Evolutionary conservation across 495 filamentous ascomycete species (phyloP).

Genomic region (Xylaria venustula): DNA sequence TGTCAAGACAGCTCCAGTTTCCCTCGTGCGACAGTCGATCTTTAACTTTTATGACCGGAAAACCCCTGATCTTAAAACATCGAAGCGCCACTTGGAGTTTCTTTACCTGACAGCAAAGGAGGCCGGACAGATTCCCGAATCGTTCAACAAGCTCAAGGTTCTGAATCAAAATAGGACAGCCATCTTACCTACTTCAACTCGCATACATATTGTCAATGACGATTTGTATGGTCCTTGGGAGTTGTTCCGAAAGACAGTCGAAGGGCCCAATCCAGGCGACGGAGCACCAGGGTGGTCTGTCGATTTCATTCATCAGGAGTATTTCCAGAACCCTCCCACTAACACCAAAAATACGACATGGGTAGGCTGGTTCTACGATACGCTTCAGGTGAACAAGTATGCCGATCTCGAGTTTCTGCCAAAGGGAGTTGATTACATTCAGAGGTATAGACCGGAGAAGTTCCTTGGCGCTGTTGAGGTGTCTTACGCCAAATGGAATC

Average conservation of each 20-base stretch:
- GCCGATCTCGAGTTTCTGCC: slow-evolving; percentile 16
- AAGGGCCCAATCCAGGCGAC: background rate
- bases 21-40: background rate
- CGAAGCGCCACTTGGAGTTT: background rate
- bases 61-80: background rate
- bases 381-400: slow-evolving; percentile 20
- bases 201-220: slow-evolving; percentile 21
- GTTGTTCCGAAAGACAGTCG: slow-evolving; percentile 8
- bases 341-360: background rate
- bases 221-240: slow-evolving; percentile 21
- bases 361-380: slow-evolving; percentile 14
- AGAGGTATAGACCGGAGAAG: slow-evolving; percentile 5
- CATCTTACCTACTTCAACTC: background rate
- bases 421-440: background rate
- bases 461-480: background rate
- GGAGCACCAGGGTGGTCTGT: slow-evolving; percentile 9
- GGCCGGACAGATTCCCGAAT: background rate
- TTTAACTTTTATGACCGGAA: slow-evolving; percentile 6
- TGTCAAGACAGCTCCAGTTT: slow-evolving; percentile 7
- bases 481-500: background rate
- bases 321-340: slow-evolving; percentile 14
- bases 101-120: background rate
- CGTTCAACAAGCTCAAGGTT: background rate
- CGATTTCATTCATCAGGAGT: slow-evolving; percentile 15
- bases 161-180: background rate